Conservation (phyloP, 148 eudicot species). For the Spergularia bocconei region DNA sequence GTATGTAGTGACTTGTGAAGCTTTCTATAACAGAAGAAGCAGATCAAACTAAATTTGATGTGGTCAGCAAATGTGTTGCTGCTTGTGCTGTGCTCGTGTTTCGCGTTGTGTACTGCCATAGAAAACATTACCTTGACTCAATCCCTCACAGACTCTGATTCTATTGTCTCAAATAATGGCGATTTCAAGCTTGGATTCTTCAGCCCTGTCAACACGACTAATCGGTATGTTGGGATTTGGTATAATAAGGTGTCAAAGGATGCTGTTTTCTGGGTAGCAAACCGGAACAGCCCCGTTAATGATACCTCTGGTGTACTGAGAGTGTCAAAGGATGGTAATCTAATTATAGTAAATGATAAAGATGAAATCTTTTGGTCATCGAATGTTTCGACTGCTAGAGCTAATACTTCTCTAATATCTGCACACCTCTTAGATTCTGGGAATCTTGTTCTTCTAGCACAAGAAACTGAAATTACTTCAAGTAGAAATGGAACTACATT, state of each 20-base stretch:
- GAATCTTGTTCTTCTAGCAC: slow-evolving; percentile 20
- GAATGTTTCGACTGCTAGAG: slow-evolving; percentile 12
- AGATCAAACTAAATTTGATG: not conserved
- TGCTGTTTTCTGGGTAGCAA: slow-evolving; percentile 41
- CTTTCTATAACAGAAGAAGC: not conserved
- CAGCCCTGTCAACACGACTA: slow-evolving; percentile 31
- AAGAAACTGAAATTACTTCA: not conserved
- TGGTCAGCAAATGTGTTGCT: not conserved
- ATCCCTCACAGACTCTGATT: slow-evolving; percentile 31
- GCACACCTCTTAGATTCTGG: slow-evolving; percentile 34
- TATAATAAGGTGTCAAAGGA: slow-evolving; percentile 21
- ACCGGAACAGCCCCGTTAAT: slow-evolving; percentile 37
- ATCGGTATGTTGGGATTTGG: slow-evolving; percentile 50
- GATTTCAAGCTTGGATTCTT: slow-evolving; percentile 43
- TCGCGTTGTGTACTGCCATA: slow-evolving; percentile 15
- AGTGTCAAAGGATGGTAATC: slow-evolving; percentile 38
- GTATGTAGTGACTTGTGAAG: not conserved
- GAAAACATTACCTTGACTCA: slow-evolving; percentile 22
- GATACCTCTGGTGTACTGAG: slow-evolving; percentile 38
- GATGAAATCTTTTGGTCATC: slow-evolving; percentile 43
- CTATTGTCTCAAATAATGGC: slow-evolving; percentile 31
- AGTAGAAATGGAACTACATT: slow-evolving; percentile 21
- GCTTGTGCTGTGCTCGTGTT: slow-evolving; percentile 14
- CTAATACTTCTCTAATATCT: slow-evolving; percentile 13
- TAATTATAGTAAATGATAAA: slow-evolving; percentile 30